A percentile compares a stretch with the other conserved stretches of the same genome.
Conservation (phyloP, 306 rosid genomes). For the Quercus variabilis region DNA sequence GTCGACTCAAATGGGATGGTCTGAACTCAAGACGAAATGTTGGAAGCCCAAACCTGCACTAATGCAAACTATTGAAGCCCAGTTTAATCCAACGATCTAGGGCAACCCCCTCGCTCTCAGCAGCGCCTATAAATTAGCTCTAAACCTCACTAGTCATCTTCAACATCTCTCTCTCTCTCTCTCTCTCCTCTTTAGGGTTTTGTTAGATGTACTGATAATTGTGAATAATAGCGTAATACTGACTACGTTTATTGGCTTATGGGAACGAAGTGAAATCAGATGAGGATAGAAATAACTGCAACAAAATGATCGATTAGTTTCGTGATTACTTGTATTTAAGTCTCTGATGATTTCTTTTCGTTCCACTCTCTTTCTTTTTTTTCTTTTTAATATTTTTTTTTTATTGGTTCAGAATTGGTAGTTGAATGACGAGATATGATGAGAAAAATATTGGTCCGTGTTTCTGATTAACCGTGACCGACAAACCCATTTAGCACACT, state of each 20-base stretch:
- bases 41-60: no score
- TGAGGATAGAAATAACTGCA: slow-evolving; percentile 2
- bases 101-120: not conserved
- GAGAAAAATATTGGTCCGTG: slow-evolving; percentile 6
- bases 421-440: not conserved
- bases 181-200: no score
- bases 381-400: no score
- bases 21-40: no score
- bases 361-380: not conserved
- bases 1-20: no score
- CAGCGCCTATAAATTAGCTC: not conserved
- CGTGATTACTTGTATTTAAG: slow-evolving; percentile 4
- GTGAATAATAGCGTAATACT: no score
- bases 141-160: not conserved
- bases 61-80: no score
- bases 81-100: not conserved
- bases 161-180: not conserved
- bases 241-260: not conserved
- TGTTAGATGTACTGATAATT: no score
- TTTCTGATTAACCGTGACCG: slow-evolving; percentile 8
- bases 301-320: not conserved
- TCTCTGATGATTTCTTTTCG: not conserved
- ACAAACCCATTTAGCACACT: not conserved
- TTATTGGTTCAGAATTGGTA: not conserved
- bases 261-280: not conserved